These are phyloP conservation scores for Rhexocercosporidium sp. DNA, from an alignment of 2,329 filamentous ascomycete species.

Conservation along the genomic window DNA sequence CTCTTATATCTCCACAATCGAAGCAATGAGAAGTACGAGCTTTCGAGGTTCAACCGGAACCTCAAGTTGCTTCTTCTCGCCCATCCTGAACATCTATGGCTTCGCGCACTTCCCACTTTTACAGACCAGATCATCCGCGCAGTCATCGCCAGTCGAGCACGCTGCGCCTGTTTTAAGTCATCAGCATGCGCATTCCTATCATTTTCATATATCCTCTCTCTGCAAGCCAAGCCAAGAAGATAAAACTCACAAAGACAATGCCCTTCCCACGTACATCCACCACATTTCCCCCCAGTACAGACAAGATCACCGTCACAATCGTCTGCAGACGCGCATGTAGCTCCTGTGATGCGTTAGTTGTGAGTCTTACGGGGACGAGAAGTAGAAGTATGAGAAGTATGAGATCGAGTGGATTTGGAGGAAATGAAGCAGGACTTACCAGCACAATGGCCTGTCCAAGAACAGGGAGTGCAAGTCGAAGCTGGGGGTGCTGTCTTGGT, in stretches of 20 bases:
- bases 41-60: too few species aligned
- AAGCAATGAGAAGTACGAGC: too few species aligned
- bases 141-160: conserved; percentile 24
- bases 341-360: not conserved
- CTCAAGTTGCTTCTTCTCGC: too few species aligned
- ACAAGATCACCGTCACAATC: conserved; percentile 17
- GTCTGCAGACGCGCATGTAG: conserved; percentile 11
- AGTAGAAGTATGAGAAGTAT: too few species aligned
- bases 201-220: too few species aligned
- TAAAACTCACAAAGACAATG: conserved; percentile 13
- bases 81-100: conserved; percentile 8
- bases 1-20: too few species aligned
- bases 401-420: not conserved
- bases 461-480: conserved; percentile 23
- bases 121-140: conserved; percentile 25
- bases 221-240: not conserved
- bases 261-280: conserved; percentile 13
- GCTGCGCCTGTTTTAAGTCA: conserved; percentile 12
- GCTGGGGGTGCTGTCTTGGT: too few species aligned
- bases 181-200: not conserved
- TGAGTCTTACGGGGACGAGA: not conserved
- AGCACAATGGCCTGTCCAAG: conserved; percentile 29
- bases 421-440: conserved; percentile 14
- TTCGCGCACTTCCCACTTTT: conserved; percentile 22
- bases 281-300: conserved; percentile 9